These are phyloP conservation scores for Starmerella khaoyaiensis DNA, from an alignment of 805 yeast species.

Conservation along the genomic window DNA sequence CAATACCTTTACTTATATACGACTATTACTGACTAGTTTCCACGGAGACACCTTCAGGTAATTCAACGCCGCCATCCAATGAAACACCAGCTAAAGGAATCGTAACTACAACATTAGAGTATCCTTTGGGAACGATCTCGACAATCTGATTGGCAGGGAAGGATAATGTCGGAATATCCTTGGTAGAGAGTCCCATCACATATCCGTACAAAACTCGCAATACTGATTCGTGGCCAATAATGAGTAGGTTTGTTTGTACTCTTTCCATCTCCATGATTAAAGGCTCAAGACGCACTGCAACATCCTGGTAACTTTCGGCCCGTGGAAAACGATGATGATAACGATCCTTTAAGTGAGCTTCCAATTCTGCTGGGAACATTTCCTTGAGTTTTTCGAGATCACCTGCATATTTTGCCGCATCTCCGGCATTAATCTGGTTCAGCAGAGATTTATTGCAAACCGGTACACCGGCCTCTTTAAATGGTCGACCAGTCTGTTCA, in stretches of 20 bases:
- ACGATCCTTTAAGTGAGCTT: constrained; percentile 57
- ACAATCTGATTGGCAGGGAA: constrained; percentile 76
- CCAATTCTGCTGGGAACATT: constrained; percentile 57
- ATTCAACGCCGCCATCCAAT: constrained; percentile 20
- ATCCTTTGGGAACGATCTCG: constrained; percentile 40
- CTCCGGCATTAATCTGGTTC: constrained; percentile 82
- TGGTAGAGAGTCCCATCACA: constrained; percentile 79
- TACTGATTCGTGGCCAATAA: constrained; percentile 87
- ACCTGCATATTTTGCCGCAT: constrained; percentile 54
- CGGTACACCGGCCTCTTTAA: constrained; percentile 47
- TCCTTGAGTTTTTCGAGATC: constrained; percentile 38
- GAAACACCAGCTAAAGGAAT: constrained; percentile 22
- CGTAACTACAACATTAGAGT: constrained; percentile 19
- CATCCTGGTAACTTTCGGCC: constrained; percentile 90
- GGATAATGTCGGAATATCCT: constrained; percentile 66
- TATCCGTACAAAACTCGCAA: constrained; percentile 85
- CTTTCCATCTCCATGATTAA: constrained; percentile 87
- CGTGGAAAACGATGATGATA: constrained; percentile 87
- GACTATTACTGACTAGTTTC: not conserved
- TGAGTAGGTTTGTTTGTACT: constrained; percentile 62
- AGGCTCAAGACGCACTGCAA: constrained; percentile 90
- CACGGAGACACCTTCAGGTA: constrained; percentile 9
- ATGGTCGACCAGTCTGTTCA: constrained; percentile 59
- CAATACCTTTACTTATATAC: not conserved
- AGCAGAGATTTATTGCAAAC: constrained; percentile 69